phyloP scores from a whole-genome alignment of 2,329 filamentous ascomycete species.

The Ophiostoma piceae region DNA sequence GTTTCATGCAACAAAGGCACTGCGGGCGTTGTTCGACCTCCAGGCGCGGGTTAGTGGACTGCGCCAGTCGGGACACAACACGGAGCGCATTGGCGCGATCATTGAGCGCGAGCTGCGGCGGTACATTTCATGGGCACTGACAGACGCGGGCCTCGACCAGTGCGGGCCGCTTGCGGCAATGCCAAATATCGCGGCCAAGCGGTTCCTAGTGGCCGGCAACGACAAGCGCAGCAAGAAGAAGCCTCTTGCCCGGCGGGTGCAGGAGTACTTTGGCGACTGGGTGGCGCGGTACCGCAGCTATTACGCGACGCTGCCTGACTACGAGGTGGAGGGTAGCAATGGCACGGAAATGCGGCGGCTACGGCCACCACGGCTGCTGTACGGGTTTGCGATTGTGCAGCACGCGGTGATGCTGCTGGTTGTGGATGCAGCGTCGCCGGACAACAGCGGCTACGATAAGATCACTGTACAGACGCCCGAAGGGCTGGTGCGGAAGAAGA shows the following conservation, averaged over 20 bases:
- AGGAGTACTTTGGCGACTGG: slow-evolving; percentile 26
- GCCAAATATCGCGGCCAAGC: slow-evolving; percentile 38
- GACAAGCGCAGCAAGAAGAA: slow-evolving; percentile 14
- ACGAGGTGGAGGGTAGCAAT: neutral
- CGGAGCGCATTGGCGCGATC: slow-evolving; percentile 30
- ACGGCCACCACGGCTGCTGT: slow-evolving; percentile 33
- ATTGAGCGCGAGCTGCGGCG: slow-evolving; percentile 32
- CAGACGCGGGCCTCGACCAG: slow-evolving; percentile 32
- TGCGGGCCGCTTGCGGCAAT: slow-evolving; percentile 25
- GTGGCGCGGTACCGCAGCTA: slow-evolving; percentile 25
- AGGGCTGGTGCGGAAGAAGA: neutral
- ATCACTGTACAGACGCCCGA: neutral
- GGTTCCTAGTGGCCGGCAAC: slow-evolving; percentile 19
- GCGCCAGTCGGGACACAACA: slow-evolving; percentile 31
- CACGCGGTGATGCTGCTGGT: slow-evolving; percentile 45
- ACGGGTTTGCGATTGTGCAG: slow-evolving; percentile 45
- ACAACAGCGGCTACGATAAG: neutral
- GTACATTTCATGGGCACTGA: slow-evolving; percentile 35
- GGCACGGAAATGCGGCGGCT: slow-evolving; percentile 17
- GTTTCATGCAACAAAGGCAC: slow-evolving; percentile 34
- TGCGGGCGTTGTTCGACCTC: slow-evolving; percentile 35
- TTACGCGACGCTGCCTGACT: slow-evolving; percentile 25
- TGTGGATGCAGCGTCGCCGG: slow-evolving; percentile 36
- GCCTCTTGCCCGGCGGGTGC: slow-evolving; percentile 24
- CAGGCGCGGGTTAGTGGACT: slow-evolving; percentile 33